These are phyloP conservation scores for Trifolium fragiferum DNA, from an alignment of 306 rosid genomes.

Conservation along the genomic window DNA sequence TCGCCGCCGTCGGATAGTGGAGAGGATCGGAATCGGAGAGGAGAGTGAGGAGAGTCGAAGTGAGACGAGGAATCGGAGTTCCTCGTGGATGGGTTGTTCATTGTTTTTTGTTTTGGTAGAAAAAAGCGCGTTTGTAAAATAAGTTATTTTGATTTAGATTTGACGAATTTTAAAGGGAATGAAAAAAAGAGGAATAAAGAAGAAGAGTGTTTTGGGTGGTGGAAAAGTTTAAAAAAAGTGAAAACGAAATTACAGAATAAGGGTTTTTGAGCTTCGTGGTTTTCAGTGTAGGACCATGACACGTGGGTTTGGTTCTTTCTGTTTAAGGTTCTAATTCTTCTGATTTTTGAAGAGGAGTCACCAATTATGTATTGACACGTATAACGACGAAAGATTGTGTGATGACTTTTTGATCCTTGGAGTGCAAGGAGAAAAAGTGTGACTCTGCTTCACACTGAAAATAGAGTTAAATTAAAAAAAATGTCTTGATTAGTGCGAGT, in stretches of 20 bases:
- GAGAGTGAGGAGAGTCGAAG: conserved; percentile 69
- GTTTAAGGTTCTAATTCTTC: background rate
- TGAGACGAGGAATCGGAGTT: conserved; percentile 63
- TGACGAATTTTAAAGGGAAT: conserved; percentile 42
- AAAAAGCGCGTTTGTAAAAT: conserved; percentile 25
- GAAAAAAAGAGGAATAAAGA: conserved; percentile 18
- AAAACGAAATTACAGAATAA: background rate
- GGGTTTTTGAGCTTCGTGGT: conserved; percentile 32
- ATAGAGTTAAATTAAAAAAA: background rate
- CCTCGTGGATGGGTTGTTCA: conserved; percentile 63
- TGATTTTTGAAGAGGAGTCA: background rate
- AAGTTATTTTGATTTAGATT: conserved; percentile 1
- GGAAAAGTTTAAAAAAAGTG: conserved; percentile 44
- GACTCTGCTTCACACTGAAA: background rate
- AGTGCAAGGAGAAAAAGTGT: conserved; percentile 16
- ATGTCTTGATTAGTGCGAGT: no score
- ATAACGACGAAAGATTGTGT: background rate
- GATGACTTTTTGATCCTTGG: conserved; percentile 18
- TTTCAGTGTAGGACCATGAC: conserved; percentile 44
- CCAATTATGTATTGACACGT: conserved; percentile 39
- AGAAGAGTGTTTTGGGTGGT: conserved; percentile 51
- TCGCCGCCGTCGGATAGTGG: conserved; percentile 76
- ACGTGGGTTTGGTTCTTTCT: conserved; percentile 42
- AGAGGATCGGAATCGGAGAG: conserved; percentile 72
- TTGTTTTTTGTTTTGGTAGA: conserved; percentile 1